Conservation (phyloP, 1,284 basidiomycete genomes). For the Apiotrichum porosum region DNA sequence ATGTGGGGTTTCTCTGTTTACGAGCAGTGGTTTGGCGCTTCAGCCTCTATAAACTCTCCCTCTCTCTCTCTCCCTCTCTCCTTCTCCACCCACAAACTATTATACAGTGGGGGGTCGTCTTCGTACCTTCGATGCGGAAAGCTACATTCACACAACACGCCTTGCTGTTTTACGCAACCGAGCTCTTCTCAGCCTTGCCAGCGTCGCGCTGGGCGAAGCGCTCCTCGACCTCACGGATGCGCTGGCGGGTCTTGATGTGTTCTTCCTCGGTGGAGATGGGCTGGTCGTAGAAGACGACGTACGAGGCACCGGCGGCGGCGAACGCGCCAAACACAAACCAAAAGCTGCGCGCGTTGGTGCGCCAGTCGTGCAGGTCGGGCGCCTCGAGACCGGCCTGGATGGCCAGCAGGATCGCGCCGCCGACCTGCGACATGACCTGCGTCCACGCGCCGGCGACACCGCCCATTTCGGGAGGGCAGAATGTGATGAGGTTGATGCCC, state of each 20-base stretch:
- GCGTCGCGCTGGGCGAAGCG: neutral
- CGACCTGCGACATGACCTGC: constrained; percentile 39
- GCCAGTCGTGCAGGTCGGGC: constrained; percentile 31
- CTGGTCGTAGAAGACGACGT: constrained; percentile 29
- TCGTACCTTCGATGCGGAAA: no score
- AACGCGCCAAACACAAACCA: constrained; percentile 37
- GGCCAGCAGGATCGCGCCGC: constrained; percentile 34
- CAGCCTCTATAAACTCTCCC: no score
- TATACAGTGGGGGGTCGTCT: no score
- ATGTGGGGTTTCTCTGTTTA: no score
- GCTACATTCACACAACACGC: no score
- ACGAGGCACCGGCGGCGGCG: constrained; percentile 23
- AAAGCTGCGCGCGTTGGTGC: constrained; percentile 23
- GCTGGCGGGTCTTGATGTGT: constrained; percentile 30
- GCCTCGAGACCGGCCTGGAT: constrained; percentile 43
- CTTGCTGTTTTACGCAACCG: neutral
- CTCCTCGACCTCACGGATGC: constrained; percentile 23
- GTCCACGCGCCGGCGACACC: constrained; percentile 43
- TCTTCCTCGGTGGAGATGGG: constrained; percentile 30
- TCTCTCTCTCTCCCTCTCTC: no score
- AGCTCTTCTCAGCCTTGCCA: neutral
- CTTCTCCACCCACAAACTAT: no score
- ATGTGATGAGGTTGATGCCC: constrained; percentile 29
- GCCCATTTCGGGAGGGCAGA: constrained; percentile 37
- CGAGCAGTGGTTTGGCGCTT: no score